Evolutionary conservation across 176 grass and related monocot species (phyloP).

Genomic region (Triticum timopheevii): DNA sequence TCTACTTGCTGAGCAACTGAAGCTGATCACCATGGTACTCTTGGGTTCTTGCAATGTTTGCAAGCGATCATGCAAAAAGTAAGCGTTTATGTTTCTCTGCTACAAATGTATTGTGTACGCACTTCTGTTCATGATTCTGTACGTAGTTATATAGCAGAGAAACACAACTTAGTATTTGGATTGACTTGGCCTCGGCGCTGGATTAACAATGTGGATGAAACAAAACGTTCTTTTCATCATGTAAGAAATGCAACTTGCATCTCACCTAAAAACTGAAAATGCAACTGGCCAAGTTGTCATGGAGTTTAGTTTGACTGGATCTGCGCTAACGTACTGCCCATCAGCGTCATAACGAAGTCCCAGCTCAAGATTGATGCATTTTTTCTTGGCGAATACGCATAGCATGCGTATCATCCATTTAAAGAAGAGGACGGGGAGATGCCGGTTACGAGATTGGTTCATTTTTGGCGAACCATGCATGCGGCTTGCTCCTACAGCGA

Average conservation of each 20-base stretch:
- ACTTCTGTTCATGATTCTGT: no score
- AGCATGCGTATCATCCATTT: no score
- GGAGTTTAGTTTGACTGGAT: neutral
- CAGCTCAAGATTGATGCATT: neutral
- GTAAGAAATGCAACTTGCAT: no score
- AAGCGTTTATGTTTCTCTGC: no score
- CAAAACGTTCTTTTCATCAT: no score
- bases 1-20: neutral
- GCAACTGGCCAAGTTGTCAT: neutral
- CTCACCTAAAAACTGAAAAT: no score
- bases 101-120: no score
- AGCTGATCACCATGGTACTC: neutral
- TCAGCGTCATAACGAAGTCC: neutral
- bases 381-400: no score
- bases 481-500: neutral
- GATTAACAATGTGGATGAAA: no score
- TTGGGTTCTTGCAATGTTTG: no score
- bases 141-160: neutral
- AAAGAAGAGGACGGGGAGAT: no score
- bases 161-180: neutral
- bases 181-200: no score
- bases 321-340: neutral
- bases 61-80: neutral
- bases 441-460: neutral
- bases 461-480: neutral